phyloP scores from a whole-genome alignment of 768 basidiomycete genomes.

The Boletus subcaerulescens region DNA sequence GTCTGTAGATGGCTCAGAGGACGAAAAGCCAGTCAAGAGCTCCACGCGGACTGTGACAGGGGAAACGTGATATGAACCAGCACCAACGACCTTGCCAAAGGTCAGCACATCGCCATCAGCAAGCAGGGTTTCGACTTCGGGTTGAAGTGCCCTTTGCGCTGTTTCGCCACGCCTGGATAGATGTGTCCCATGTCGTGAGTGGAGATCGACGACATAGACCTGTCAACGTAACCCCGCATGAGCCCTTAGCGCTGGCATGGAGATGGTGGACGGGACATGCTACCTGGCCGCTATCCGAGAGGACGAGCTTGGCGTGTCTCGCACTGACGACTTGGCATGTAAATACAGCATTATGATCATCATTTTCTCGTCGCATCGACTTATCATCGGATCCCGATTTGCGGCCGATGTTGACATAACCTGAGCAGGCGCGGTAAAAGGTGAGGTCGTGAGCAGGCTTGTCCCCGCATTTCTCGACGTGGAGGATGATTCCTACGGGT shows the following conservation, averaged over 20 bases:
- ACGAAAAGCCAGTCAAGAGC: constrained; percentile 34
- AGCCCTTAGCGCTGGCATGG: constrained; percentile 12
- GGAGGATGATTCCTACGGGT: constrained; percentile 53
- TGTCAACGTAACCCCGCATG: constrained; percentile 25
- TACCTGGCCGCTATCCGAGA: constrained; percentile 71
- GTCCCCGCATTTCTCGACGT: constrained; percentile 51
- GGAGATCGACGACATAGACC: constrained; percentile 69
- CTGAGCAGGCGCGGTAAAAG: constrained; percentile 50
- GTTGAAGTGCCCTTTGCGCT: constrained; percentile 44
- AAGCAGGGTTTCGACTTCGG: constrained; percentile 56
- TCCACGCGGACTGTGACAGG: constrained; percentile 64
- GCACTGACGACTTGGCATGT: constrained; percentile 78
- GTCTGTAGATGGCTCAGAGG: constrained; percentile 20
- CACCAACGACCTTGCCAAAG: constrained; percentile 74
- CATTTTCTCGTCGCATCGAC: constrained; percentile 37
- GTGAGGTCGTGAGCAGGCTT: constrained; percentile 44
- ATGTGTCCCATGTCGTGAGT: constrained; percentile 77
- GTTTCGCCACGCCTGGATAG: constrained; percentile 53
- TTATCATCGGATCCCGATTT: constrained; percentile 50
- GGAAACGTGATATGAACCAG: constrained; percentile 54
- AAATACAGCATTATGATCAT: constrained; percentile 56
- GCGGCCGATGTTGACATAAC: constrained; percentile 64
- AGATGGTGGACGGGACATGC: constrained; percentile 12
- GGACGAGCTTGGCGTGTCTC: constrained; percentile 72
- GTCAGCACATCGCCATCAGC: constrained; percentile 69